phyloP scores from a whole-genome alignment of 345 rosid genomes.

The Nasturtium officinale region DNA sequence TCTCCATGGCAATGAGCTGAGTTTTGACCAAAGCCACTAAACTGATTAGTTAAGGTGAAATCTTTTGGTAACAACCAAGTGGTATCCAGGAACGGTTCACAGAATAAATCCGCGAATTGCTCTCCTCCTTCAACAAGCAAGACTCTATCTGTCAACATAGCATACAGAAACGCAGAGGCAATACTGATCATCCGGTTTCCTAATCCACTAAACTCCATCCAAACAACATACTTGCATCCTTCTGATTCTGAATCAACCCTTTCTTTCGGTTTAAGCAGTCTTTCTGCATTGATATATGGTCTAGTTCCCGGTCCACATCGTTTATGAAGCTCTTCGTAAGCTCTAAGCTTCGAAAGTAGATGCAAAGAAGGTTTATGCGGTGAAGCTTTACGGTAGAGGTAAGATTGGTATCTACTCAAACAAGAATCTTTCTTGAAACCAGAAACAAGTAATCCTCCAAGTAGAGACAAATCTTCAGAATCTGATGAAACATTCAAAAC shows the following conservation, averaged over 20 bases:
- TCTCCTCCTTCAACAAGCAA: constrained; percentile 67
- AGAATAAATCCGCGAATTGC: constrained; percentile 57
- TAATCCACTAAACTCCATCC: constrained; percentile 70
- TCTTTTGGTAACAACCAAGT: constrained; percentile 60
- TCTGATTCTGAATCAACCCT: constrained; percentile 27
- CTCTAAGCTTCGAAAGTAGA: constrained; percentile 63
- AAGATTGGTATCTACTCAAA: constrained; percentile 58
- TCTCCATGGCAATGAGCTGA: constrained; percentile 58
- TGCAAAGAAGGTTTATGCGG: constrained; percentile 56
- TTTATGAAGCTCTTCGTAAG: constrained; percentile 63
- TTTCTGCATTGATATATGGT: constrained; percentile 44
- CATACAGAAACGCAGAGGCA: constrained; percentile 66
- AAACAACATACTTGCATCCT: constrained; percentile 66
- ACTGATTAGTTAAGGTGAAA: constrained; percentile 49
- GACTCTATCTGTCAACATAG: constrained; percentile 64
- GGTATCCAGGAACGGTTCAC: constrained; percentile 63
- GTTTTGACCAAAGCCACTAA: constrained; percentile 46
- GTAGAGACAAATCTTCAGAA: constrained; percentile 45
- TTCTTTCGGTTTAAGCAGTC: constrained; percentile 46
- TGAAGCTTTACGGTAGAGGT: constrained; percentile 55
- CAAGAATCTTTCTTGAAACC: constrained; percentile 58
- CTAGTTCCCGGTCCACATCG: constrained; percentile 59
- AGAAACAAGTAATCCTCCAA: constrained; percentile 58
- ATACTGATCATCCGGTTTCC: constrained; percentile 70
- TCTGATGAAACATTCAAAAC: constrained; percentile 26